Evolutionary conservation across 805 yeast genomes (phyloP).

Genomic region (Metschnikowia shivogae): DNA sequence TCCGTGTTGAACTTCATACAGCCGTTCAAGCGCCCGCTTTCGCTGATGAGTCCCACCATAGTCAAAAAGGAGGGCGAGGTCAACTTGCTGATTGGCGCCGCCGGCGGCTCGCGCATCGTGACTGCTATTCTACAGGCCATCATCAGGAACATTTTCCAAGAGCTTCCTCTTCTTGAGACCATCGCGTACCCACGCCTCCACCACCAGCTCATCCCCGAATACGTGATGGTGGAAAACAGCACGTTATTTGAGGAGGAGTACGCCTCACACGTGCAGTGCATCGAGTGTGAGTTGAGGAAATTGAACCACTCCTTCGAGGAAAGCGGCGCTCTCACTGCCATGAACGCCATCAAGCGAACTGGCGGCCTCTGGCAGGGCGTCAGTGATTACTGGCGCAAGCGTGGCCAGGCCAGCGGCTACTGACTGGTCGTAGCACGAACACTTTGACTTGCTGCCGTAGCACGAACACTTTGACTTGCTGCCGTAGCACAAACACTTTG

Average conservation of each 20-base stretch:
- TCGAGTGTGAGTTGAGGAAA: constrained; percentile 41
- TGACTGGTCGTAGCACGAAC: constrained; percentile 17
- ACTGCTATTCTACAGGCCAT: constrained; percentile 82
- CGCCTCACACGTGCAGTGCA: not conserved
- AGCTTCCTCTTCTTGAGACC: constrained; percentile 57
- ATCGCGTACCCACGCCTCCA: constrained; percentile 81
- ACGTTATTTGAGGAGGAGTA: constrained; percentile 33
- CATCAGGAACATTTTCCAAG: constrained; percentile 57
- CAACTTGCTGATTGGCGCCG: constrained; percentile 70
- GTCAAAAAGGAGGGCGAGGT: constrained; percentile 29
- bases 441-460: no score
- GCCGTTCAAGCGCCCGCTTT: constrained; percentile 78
- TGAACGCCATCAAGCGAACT: constrained; percentile 44
- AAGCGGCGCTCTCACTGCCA: constrained; percentile 36
- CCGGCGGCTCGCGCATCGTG: constrained; percentile 88
- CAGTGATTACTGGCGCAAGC: constrained; percentile 85
- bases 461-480: no score
- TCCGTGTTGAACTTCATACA: constrained; percentile 72
- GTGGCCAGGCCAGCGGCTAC: constrained; percentile 69
- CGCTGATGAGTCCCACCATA: constrained; percentile 78
- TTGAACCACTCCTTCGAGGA: constrained; percentile 27
- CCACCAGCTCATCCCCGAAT: constrained; percentile 83
- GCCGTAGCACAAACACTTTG: no score
- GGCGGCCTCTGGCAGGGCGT: constrained; percentile 61
- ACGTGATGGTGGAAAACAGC: constrained; percentile 55